These are phyloP conservation scores for Thinopyrum elongatum DNA, from an alignment of 176 grass and related monocot genomes.

Conservation along the genomic window DNA sequence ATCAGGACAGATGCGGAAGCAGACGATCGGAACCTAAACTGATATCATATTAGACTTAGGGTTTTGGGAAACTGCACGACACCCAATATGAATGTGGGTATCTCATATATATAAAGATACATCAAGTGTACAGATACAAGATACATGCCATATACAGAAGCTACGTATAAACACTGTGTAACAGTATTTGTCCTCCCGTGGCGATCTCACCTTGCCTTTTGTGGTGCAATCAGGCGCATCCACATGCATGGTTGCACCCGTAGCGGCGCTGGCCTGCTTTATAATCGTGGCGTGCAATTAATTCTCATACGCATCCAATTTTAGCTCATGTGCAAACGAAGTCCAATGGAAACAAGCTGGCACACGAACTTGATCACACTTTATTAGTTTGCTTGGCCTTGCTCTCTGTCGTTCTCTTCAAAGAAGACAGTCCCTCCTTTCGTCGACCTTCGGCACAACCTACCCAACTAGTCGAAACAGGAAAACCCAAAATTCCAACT, in stretches of 20 bases:
- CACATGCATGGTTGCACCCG: background rate
- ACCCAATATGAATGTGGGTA: too few relatives aligned
- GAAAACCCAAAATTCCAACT: background rate
- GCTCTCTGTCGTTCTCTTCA: background rate
- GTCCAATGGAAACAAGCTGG: background rate
- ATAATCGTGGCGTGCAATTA: background rate
- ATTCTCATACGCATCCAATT: background rate
- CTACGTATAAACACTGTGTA: too few relatives aligned
- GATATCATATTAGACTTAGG: too few relatives aligned
- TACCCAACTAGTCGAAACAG: background rate
- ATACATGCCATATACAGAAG: too few relatives aligned
- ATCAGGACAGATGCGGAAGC: too few relatives aligned
- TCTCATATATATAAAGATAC: too few relatives aligned
- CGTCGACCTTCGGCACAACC: too few relatives aligned
- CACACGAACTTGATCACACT: background rate
- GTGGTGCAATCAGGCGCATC: background rate
- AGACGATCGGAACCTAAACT: too few relatives aligned
- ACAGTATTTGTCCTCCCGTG: too few relatives aligned
- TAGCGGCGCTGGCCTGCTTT: background rate
- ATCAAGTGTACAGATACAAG: too few relatives aligned
- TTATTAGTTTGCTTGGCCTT: background rate
- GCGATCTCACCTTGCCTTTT: background rate
- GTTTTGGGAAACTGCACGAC: too few relatives aligned
- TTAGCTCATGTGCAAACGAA: background rate
- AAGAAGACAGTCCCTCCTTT: background rate